phyloP scores from a whole-genome alignment of 345 rosid genomes.

The Salix brachista region DNA sequence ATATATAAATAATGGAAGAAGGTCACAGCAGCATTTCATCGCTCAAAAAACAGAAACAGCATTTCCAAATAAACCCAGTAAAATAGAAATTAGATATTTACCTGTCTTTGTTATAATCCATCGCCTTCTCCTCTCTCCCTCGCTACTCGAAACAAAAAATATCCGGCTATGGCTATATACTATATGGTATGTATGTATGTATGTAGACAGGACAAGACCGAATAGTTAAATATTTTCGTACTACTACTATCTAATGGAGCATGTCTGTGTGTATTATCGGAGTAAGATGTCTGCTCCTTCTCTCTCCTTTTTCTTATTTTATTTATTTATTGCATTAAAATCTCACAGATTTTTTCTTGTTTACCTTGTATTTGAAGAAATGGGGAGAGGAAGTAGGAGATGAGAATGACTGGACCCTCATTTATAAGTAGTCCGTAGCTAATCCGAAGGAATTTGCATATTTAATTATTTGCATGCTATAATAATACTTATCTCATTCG shows the following conservation, averaged over 20 bases:
- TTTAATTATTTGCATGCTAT: no score
- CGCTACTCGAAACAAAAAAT: neutral
- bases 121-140: slow-evolving; percentile 13
- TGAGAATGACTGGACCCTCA: neutral
- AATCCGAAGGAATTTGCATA: neutral
- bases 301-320: neutral
- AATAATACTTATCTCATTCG: no score
- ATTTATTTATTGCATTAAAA: neutral
- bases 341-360: neutral
- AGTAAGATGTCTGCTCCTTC: slow-evolving; percentile 22
- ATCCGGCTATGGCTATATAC: slow-evolving; percentile 24
- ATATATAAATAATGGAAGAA: neutral
- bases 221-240: neutral
- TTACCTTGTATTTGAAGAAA: neutral
- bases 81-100: slow-evolving; percentile 12
- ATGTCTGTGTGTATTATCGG: slow-evolving; percentile 3
- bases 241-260: neutral
- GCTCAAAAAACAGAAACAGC: neutral
- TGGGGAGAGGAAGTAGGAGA: neutral
- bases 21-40: no score
- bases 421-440: neutral
- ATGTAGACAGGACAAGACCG: neutral
- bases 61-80: slow-evolving; percentile 1
- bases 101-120: slow-evolving; percentile 42
- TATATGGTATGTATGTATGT: neutral